Conservation (phyloP, 2,329 filamentous ascomycete genomes). For the Trichoderma oligosporum region DNA sequence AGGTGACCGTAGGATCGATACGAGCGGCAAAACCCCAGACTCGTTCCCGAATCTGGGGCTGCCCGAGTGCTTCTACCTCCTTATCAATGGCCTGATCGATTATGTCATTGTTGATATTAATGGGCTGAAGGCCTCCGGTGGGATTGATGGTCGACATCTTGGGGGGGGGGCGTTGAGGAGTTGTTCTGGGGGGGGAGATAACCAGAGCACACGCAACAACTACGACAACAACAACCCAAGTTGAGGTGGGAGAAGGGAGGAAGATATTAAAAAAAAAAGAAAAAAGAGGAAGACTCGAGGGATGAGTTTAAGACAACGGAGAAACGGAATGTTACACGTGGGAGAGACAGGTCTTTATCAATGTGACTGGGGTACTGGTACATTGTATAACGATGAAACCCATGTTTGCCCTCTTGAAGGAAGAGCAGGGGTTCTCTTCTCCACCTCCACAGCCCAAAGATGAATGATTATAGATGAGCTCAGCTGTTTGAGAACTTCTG, state of each 20-base stretch:
- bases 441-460: background rate
- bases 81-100: conserved; percentile 1
- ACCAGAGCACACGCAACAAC: background rate
- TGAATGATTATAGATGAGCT: conserved; percentile 10
- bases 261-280: background rate
- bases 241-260: background rate
- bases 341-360: conserved; percentile 15
- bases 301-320: background rate
- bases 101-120: background rate
- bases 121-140: conserved; percentile 10
- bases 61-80: conserved; percentile 8
- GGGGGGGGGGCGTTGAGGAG: background rate
- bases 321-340: conserved; percentile 5
- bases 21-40: conserved; percentile 13
- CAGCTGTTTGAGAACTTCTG: conserved; percentile 13
- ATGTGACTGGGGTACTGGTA: conserved; percentile 7
- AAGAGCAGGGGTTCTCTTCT: conserved; percentile 2
- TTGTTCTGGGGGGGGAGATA: background rate
- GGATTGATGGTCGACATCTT: background rate
- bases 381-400: background rate
- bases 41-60: conserved; percentile 13
- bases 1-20: conserved; percentile 12
- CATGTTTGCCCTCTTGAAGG: background rate
- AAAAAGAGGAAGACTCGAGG: background rate
- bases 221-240: conserved; percentile 6